Conservation (phyloP, 2,329 filamentous ascomycete genomes). For the Aspergillus chevalieri region DNA sequence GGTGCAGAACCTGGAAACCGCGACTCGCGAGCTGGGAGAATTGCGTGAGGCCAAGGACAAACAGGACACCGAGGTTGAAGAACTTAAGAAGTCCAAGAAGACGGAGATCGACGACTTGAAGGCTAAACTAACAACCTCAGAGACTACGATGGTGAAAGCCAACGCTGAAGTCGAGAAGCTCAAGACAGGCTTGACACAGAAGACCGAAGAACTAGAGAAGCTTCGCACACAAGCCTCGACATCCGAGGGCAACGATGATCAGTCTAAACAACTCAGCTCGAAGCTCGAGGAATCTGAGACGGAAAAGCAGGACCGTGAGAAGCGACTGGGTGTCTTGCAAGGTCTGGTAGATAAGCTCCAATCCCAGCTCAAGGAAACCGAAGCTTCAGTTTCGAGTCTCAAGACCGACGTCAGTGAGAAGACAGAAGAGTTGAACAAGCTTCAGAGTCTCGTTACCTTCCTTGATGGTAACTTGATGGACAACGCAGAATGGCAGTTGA, state of each 20-base stretch:
- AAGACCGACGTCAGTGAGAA: conserved; percentile 39
- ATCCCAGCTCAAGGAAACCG: conserved; percentile 49
- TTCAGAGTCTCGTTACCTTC: conserved; percentile 34
- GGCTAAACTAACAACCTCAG: conserved; percentile 26
- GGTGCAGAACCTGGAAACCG: conserved; percentile 59
- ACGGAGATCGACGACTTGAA: conserved; percentile 40
- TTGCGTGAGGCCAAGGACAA: conserved; percentile 49
- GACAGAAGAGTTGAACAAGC: conserved; percentile 25
- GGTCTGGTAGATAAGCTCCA: conserved; percentile 51
- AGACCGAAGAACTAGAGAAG: conserved; percentile 34
- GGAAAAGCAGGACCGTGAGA: conserved; percentile 40
- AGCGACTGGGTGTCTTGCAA: conserved; percentile 50
- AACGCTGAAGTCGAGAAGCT: conserved; percentile 28
- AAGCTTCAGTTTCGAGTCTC: conserved; percentile 43
- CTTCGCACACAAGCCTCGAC: conserved; percentile 25
- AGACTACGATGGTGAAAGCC: conserved; percentile 25
- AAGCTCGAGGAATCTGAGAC: conserved; percentile 32
- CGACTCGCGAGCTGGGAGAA: conserved; percentile 57
- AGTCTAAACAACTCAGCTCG: conserved; percentile 19
- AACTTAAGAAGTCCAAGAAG: conserved; percentile 36
- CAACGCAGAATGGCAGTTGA: conserved; percentile 29
- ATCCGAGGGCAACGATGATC: conserved; percentile 10
- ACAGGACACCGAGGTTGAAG: conserved; percentile 43
- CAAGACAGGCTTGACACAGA: conserved; percentile 34
- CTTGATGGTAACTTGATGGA: conserved; percentile 34